Base-by-base conservation (phyloP, 345 rosid species). In the Boechera retrofracta region DNA sequence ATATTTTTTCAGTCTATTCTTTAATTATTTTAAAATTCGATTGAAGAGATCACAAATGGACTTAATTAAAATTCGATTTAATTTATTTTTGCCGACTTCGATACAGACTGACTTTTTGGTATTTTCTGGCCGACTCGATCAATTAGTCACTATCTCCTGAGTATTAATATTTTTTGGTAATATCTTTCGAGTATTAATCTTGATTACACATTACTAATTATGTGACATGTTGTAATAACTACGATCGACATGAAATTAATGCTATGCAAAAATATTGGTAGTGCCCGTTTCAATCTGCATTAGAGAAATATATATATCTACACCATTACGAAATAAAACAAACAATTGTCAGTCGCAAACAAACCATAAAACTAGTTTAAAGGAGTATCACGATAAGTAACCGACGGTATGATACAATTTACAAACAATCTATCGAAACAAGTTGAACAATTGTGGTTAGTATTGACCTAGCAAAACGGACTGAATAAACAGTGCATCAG, bases 111-210 rank as follows among this genome's bases (percentile, higher is more conserved):
- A 57, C 51, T 0, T 56, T 57, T 66, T 66, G 24, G 66, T 45
- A 66, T 47, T 67, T 66, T 67, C 4, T 36, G 51, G 59, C 38
- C 53, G 68, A 24, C 72, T 33, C 24, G 31, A 58, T 59, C 47
- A 0, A 47, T n/a, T 0, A 35, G 72, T 56, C 66, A 47, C 66
- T 1, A 63, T 63, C 44, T 73, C 15, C 45, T n/a, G 24, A 36
- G 39, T 21, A 21, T 21, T 21, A 21, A 21, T 21, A 21, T 21
- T 21, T 21, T 21, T 21, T 21, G 24, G 24, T 21, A 21, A 21
- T 21, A 21, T 21, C 24, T 21, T 1, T 21, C 24, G 24, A 21
- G 24, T 42, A 38, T 10, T 61, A 4, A 29, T 16, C 10, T 54
- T 55, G 5, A 8, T 41, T 64, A 18, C n/a, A 33, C n/a, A 54